Evolutionary conservation across 108 stramenopile species (phyloP).

Genomic region (Fragilaria crotonensis): DNA sequence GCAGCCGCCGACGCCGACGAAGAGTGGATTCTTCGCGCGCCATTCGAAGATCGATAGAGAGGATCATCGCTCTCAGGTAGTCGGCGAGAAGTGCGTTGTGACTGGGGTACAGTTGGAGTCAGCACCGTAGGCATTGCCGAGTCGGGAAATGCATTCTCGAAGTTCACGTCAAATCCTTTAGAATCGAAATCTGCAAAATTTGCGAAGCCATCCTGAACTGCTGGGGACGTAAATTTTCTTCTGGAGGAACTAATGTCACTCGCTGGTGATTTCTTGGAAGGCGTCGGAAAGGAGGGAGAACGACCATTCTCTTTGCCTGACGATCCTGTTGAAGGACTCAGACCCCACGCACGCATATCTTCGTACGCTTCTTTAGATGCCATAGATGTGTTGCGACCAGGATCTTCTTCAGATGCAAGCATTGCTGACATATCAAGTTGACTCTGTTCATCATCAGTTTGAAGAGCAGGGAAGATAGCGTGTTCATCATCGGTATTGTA

Average conservation of each 20-base stretch:
- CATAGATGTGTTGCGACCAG: constrained; percentile 16
- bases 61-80: not conserved
- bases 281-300: not conserved
- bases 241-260: not conserved
- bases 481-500: constrained; percentile 37
- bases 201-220: constrained; percentile 14
- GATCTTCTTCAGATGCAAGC: constrained; percentile 4
- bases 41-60: not conserved
- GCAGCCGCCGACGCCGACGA: constrained; percentile 4
- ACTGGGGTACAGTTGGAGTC: not conserved
- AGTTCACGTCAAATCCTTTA: not conserved
- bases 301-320: constrained; percentile 1
- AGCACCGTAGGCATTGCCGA: constrained; percentile 1
- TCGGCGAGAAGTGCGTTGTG: not conserved
- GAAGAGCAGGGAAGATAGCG: constrained; percentile 47
- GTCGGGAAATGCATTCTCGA: constrained; percentile 1
- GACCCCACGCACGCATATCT: constrained; percentile 49
- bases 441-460: constrained; percentile 43
- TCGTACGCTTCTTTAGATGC: constrained; percentile 30
- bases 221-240: not conserved
- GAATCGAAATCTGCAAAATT: constrained; percentile 39
- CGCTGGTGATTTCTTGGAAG: not conserved
- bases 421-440: not conserved
- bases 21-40: not conserved
- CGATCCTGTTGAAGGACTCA: constrained; percentile 26